These are phyloP conservation scores for Nakazawaea ishiwadae DNA, from an alignment of 805 yeast species.

Conservation along the genomic window DNA sequence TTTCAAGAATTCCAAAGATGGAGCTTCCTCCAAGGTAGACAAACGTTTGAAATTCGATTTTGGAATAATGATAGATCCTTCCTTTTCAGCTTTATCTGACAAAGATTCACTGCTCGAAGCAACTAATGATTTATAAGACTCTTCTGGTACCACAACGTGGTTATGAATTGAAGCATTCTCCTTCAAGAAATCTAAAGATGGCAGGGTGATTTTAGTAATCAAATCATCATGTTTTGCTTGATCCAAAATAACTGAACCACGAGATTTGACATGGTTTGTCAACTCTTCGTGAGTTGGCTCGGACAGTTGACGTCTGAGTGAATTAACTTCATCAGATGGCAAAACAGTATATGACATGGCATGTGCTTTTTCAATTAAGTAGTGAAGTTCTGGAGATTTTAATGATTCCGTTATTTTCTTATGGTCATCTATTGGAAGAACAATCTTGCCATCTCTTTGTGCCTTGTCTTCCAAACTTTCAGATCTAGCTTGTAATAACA, in stretches of 20 bases:
- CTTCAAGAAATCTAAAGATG: conserved; percentile 26
- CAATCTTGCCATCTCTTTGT: conserved; percentile 17
- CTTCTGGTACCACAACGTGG: conserved; percentile 13
- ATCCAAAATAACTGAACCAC: conserved; percentile 16
- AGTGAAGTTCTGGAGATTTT: conserved; percentile 26
- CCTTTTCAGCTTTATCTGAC: conserved; percentile 12
- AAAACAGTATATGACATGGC: conserved; percentile 16
- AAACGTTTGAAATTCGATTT: not conserved
- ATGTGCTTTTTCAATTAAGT: conserved; percentile 29
- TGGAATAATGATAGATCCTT: conserved; percentile 1
- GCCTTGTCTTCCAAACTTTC: conserved; percentile 24
- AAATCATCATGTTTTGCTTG: conserved; percentile 19
- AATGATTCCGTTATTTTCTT: conserved; percentile 14
- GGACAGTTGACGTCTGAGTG: conserved; percentile 9
- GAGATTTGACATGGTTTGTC: conserved; percentile 12
- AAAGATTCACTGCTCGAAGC: conserved; percentile 2
- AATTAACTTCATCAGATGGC: conserved; percentile 5
- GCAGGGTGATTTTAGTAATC: conserved; percentile 23
- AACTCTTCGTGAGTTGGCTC: conserved; percentile 15
- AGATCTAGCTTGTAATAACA: conserved; percentile 17
- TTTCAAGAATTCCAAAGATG: conserved; percentile 15
- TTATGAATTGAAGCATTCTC: conserved; percentile 19
- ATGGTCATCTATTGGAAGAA: conserved; percentile 18
- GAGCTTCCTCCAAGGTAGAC: conserved; percentile 9
- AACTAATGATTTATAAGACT: conserved; percentile 10